Base-by-base conservation (phyloP, 352 stramenopile genomes). In the Phytophthora ohioensis region DNA sequence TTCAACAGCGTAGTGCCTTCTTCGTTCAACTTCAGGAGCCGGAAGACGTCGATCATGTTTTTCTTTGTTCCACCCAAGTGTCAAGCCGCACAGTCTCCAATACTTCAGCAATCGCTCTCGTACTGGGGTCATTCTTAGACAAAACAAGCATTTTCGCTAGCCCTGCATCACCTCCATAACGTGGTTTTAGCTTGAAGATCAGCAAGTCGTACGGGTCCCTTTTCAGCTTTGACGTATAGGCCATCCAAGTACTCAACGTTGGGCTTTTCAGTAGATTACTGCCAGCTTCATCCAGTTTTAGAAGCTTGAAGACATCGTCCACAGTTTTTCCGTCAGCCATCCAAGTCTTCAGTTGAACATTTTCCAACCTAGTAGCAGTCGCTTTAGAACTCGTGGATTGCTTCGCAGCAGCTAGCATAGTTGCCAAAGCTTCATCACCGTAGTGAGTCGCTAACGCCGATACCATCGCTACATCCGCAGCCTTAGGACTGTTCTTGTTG, bases 191-290 rank as follows among this genome's bases (percentile, higher is more conserved):
- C 31, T 66, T 66, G 5, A n/a, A 38, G 0, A 64, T 27, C 1
- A 64, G 7, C 2, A 64, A 27, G 35, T 47, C 17, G 21, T 64
- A 64, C 9, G 57, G 57, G 5, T 64, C 9, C 42, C 55, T 62
- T 0, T 45, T 1, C 30, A 62, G 31, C 8, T 36, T 39, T 2
- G 41, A 0, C 32, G 39, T 27, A 32, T 47, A 64, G 2, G 31
- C 30, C 10, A 42, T 54, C 56, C 56, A 64, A n/a, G 21, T 53
- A 1, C 4, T 7, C 42, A 64, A 4, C 15, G 36, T 13, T 6
- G 31, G 32, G 4, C 43, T 62, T 47, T 64, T 54, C 15, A 64
- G 13, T 7, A 64, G 5, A 38, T 64, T 56, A 4, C 7, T 12
- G 1, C 34, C 57, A 10, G 27, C 56, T 13, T 54, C 12, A 32